These are phyloP conservation scores for Boletus subparvulus DNA, from an alignment of 768 basidiomycete species.

Conservation along the genomic window DNA sequence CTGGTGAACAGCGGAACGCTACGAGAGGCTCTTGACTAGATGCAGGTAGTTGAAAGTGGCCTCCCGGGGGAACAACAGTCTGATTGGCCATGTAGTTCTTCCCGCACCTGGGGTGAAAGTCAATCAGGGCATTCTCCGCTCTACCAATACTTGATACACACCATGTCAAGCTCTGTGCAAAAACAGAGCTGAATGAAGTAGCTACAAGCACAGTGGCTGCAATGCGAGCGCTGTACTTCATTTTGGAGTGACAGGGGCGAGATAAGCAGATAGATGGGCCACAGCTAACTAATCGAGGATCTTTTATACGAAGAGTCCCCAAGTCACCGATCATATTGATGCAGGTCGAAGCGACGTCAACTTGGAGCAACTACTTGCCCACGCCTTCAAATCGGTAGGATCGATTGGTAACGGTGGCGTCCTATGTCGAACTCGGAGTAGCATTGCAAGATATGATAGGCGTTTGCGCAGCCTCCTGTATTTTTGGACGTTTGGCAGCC, in stretches of 20 bases:
- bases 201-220: constrained; percentile 12
- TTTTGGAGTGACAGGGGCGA: not conserved
- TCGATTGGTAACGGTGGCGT: too few species aligned
- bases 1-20: constrained; percentile 47
- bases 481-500: too few species aligned
- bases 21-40: constrained; percentile 39
- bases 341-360: too few species aligned
- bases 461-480: too few species aligned
- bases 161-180: constrained; percentile 29
- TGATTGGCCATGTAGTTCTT: constrained; percentile 47
- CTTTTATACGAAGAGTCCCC: constrained; percentile 8
- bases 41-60: constrained; percentile 41
- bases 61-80: constrained; percentile 44
- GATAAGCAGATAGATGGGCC: not conserved
- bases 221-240: constrained; percentile 16
- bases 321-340: not conserved
- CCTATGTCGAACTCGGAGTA: too few species aligned
- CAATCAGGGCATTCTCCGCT: not conserved
- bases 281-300: too few species aligned
- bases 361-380: too few species aligned
- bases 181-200: constrained; percentile 2
- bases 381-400: too few species aligned
- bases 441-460: too few species aligned
- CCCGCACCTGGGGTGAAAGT: constrained; percentile 42
- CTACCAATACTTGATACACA: not conserved